A percentile compares a stretch with the other conserved stretches of the same genome.
phyloP scores from a whole-genome alignment of 371 early-diverging fungal genomes.

The Batkoa obscura region DNA sequence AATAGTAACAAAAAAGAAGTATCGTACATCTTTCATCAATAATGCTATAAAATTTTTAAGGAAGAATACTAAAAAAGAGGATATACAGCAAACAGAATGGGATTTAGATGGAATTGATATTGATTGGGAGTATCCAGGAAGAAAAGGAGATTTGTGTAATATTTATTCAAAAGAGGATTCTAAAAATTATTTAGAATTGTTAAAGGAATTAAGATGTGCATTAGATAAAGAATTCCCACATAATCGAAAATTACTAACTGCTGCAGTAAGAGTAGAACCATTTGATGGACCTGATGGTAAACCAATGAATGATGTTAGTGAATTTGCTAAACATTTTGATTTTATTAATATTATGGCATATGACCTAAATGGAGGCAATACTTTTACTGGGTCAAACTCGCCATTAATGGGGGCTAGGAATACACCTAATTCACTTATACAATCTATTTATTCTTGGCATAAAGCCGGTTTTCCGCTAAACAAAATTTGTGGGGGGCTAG shows the following conservation, averaged over 20 bases:
- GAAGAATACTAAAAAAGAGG: constrained; percentile 8
- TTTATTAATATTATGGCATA: constrained; percentile 36
- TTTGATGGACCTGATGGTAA: constrained; percentile 14
- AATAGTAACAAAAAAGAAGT: constrained; percentile 19
- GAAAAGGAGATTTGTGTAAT: constrained; percentile 47
- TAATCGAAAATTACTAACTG: constrained; percentile 19
- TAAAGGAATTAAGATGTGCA: constrained; percentile 35
- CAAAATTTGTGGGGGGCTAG: constrained; percentile 34
- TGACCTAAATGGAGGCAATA: constrained; percentile 14
- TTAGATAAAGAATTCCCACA: constrained; percentile 24
- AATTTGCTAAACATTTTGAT: constrained; percentile 30
- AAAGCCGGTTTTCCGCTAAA: constrained; percentile 32
- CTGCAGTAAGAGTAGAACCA: constrained; percentile 47
- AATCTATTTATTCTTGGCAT: constrained; percentile 22
- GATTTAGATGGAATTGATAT: constrained; percentile 24
- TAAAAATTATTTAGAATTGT: constrained; percentile 27
- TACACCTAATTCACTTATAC: constrained; percentile 10
- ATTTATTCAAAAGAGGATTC: constrained; percentile 25
- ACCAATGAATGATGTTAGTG: constrained; percentile 32
- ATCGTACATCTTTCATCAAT: constrained; percentile 28
- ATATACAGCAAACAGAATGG: constrained; percentile 10
- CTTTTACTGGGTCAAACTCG: constrained; percentile 37
- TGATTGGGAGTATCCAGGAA: constrained; percentile 66
- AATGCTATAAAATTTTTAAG: constrained; percentile 2
- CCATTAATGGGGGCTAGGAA: constrained; percentile 19